Conservation (phyloP, 163 green algal genomes). For the Trebouxia gelatinosa region DNA sequence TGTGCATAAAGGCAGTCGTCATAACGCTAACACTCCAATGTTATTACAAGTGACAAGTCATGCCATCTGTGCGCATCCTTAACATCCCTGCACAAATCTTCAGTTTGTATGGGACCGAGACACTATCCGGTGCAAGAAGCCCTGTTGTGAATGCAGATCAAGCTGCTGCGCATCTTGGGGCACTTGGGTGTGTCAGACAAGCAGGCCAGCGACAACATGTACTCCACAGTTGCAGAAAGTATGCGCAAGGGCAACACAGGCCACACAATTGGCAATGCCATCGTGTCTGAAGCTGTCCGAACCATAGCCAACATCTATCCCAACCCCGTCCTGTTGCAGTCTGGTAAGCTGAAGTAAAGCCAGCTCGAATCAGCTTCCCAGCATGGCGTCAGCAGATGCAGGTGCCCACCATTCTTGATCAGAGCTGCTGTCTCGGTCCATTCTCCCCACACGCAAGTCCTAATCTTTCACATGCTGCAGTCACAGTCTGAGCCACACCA, state of each 20-base stretch:
- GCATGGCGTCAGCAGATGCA: too few relatives aligned
- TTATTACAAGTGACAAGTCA: neutral
- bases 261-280: slow-evolving; percentile 80
- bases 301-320: slow-evolving; percentile 91
- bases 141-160: slow-evolving; percentile 70
- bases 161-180: slow-evolving; percentile 88
- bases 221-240: slow-evolving; percentile 72
- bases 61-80: neutral
- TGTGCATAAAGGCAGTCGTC: too few relatives aligned
- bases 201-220: slow-evolving; percentile 80
- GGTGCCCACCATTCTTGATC: too few relatives aligned
- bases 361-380: too few relatives aligned
- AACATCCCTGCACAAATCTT: neutral
- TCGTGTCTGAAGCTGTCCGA: slow-evolving; percentile 88
- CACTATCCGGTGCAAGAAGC: too few relatives aligned
- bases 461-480: too few relatives aligned
- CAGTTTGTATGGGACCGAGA: too few relatives aligned
- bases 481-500: neutral
- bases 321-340: slow-evolving; percentile 72
- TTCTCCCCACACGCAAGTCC: too few relatives aligned
- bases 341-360: too few relatives aligned
- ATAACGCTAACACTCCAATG: too few relatives aligned
- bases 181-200: slow-evolving; percentile 79
- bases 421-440: too few relatives aligned
- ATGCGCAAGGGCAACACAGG: slow-evolving; percentile 52